These are phyloP conservation scores for Beauveria sp. DNA, from an alignment of 2,329 filamentous ascomycete species.

Conservation along the genomic window DNA sequence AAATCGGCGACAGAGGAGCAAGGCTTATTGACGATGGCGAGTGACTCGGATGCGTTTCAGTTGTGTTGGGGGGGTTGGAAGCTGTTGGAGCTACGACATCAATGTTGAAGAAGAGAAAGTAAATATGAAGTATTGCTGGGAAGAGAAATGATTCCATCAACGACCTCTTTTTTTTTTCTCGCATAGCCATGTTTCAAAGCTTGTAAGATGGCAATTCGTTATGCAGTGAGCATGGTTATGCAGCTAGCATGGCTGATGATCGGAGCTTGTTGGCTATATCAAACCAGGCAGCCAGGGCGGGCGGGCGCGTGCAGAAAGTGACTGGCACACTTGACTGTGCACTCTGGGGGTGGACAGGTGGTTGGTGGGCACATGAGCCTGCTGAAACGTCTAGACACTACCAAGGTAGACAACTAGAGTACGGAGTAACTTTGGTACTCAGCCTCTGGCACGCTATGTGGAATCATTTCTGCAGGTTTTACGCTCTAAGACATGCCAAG, in stretches of 20 bases:
- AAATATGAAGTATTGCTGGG: background rate
- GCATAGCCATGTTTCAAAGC: background rate
- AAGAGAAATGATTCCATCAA: background rate
- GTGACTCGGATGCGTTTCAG: conserved; percentile 8
- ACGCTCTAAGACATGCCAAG: too few relatives aligned
- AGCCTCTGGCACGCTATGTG: too few relatives aligned
- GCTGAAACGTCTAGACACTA: too few relatives aligned
- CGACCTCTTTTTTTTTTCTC: background rate
- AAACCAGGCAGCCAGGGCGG: too few relatives aligned
- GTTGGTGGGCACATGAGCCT: too few relatives aligned
- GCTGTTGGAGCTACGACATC: background rate
- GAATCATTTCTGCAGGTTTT: too few relatives aligned
- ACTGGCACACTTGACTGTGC: too few relatives aligned
- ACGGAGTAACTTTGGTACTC: too few relatives aligned
- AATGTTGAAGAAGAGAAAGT: too few relatives aligned
- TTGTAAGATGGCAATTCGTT: background rate
- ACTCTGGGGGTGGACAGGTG: too few relatives aligned
- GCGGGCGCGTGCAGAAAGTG: too few relatives aligned
- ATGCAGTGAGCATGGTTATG: background rate
- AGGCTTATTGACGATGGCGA: background rate
- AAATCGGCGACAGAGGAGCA: background rate
- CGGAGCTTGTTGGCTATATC: background rate
- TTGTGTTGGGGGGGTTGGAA: background rate
- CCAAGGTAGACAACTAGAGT: too few relatives aligned
- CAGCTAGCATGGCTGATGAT: background rate